Evolutionary conservation across 257 asterid genomes (phyloP).

Genomic region (Solanum boliviense): DNA sequence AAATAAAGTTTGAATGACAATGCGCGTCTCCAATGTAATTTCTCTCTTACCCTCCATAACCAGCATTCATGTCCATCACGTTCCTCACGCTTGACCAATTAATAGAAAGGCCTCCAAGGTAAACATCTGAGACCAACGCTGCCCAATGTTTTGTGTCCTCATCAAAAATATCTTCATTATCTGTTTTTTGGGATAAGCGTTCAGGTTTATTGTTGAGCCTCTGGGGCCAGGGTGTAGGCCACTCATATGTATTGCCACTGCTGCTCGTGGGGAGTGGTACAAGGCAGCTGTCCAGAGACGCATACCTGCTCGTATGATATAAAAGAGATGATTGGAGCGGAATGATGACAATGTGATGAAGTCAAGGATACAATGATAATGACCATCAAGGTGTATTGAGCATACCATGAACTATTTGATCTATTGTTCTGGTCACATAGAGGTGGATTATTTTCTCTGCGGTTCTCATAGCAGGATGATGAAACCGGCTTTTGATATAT

Average conservation of each 20-base stretch:
- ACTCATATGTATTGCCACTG: constrained; percentile 16
- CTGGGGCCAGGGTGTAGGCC: constrained; percentile 94
- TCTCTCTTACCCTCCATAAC: constrained; percentile 57
- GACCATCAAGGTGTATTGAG: background rate
- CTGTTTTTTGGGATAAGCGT: constrained; percentile 34
- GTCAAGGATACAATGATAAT: background rate
- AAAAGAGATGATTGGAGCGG: background rate
- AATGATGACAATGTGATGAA: background rate
- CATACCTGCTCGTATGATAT: constrained; percentile 40
- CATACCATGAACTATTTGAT: constrained; percentile 57
- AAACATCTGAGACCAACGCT: constrained; percentile 68
- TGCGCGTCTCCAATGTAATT: background rate
- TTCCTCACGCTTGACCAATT: constrained; percentile 69
- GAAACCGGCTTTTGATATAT: constrained; percentile 73
- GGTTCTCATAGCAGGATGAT: constrained; percentile 58
- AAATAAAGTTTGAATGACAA: background rate
- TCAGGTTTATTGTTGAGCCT: constrained; percentile 57
- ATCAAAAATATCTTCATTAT: constrained; percentile 43
- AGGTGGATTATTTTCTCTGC: constrained; percentile 57
- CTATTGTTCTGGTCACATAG: constrained; percentile 47
- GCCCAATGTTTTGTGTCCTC: constrained; percentile 77
- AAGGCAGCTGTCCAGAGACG: constrained; percentile 62
- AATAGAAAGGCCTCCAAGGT: constrained; percentile 50
- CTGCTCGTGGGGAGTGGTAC: constrained; percentile 25
- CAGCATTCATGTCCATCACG: constrained; percentile 75